These are phyloP conservation scores for Buxus sempervirens DNA, from an alignment of 164 flowering plant species.

Conservation along the genomic window DNA sequence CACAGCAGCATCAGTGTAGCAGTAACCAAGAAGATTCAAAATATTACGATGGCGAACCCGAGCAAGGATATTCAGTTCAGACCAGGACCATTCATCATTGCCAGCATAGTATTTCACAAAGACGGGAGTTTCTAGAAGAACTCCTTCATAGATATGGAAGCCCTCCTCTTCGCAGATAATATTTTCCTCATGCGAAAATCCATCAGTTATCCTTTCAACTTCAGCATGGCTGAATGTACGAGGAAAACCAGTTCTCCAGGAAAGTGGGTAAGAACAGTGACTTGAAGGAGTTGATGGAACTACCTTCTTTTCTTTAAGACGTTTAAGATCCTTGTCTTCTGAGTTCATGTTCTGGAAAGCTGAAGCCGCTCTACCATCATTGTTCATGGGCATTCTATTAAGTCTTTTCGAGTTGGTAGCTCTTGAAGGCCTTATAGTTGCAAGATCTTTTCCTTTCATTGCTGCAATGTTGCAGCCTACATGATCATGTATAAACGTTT, in stretches of 20 bases:
- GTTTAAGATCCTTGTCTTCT: neutral
- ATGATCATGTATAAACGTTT: conserved; percentile 27
- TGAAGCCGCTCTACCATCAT: neutral
- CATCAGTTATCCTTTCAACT: conserved; percentile 32
- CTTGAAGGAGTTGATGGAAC: conserved; percentile 12
- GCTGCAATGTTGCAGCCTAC: conserved; percentile 45
- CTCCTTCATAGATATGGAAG: conserved; percentile 27
- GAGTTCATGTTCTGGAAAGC: conserved; percentile 1
- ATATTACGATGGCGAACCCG: conserved; percentile 40
- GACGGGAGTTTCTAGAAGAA: conserved; percentile 27
- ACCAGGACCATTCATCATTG: conserved; percentile 26
- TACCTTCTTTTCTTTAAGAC: neutral
- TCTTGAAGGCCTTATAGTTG: conserved; percentile 34
- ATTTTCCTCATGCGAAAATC: conserved; percentile 20
- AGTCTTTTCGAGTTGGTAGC: neutral
- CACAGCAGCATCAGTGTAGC: conserved; percentile 27
- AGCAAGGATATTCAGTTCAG: conserved; percentile 30
- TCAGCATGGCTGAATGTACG: conserved; percentile 24
- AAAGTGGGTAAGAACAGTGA: conserved; percentile 33
- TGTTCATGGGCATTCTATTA: neutral
- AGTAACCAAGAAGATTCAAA: conserved; percentile 45
- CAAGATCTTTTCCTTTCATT: conserved; percentile 37
- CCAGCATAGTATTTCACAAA: conserved; percentile 26
- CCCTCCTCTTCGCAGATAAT: conserved; percentile 14
- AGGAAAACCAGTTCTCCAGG: conserved; percentile 38